phyloP scores from a whole-genome alignment of 2,329 filamentous ascomycete species.

The Xylariomycetidae sp. region DNA sequence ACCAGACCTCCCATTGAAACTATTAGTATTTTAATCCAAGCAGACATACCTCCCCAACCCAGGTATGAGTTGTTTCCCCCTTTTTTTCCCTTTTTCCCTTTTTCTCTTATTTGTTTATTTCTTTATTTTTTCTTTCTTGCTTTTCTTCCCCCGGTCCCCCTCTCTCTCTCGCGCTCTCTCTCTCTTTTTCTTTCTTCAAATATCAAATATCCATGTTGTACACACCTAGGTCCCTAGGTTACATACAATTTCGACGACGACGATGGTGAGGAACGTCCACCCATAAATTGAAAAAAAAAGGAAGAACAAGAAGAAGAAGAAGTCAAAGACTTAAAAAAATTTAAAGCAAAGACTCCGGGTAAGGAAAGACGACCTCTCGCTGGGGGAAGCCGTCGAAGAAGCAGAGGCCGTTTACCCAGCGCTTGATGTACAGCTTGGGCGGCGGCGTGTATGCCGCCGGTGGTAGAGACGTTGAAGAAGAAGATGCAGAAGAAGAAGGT shows the following conservation, averaged over 20 bases:
- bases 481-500: no score
- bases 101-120: not conserved
- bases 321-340: not conserved
- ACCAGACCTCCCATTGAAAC: not conserved
- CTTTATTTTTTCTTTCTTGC: not conserved
- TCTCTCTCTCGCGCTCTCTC: not conserved
- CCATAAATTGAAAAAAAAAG: not conserved
- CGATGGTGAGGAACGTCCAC: no score
- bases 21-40: not conserved
- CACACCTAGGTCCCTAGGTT: no score
- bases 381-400: conserved; percentile 13
- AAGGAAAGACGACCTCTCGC: conserved; percentile 21
- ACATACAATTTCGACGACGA: no score
- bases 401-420: conserved; percentile 26
- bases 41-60: not conserved
- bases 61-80: no score
- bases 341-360: conserved; percentile 19
- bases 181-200: not conserved
- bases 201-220: no score
- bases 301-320: not conserved
- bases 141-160: not conserved
- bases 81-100: not conserved
- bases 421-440: conserved; percentile 22
- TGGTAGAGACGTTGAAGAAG: no score
- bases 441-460: not conserved